These are phyloP conservation scores for Saprolegnia diclina DNA, from an alignment of 352 stramenopile species.

Conservation along the genomic window DNA sequence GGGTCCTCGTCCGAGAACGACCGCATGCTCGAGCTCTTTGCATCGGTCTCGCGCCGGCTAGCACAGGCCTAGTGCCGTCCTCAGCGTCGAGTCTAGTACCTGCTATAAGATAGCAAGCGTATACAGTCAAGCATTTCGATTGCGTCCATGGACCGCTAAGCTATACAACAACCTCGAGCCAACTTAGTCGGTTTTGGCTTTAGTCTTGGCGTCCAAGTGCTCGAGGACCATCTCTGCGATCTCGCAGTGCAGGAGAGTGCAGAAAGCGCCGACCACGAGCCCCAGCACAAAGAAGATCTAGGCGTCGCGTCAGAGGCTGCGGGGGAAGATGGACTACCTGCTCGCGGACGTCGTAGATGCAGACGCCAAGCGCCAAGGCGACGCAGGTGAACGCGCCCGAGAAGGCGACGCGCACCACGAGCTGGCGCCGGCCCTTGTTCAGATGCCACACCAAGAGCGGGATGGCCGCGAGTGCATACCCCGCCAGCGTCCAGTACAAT, in stretches of 20 bases:
- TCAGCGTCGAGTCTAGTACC: too few species aligned
- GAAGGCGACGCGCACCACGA: background rate
- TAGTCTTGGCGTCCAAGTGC: background rate
- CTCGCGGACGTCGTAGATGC: background rate
- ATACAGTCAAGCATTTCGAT: too few species aligned
- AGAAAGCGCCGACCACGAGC: slow-evolving; percentile 8
- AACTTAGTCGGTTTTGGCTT: slow-evolving; percentile 1
- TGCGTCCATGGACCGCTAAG: too few species aligned
- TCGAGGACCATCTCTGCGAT: slow-evolving; percentile 6
- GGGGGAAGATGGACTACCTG: background rate
- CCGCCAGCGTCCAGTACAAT: slow-evolving; percentile 16
- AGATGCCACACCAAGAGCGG: slow-evolving; percentile 14
- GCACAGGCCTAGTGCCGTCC: background rate
- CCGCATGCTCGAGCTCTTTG: slow-evolving; percentile 84
- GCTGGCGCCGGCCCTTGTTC: background rate
- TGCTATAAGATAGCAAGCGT: too few species aligned
- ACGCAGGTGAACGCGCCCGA: background rate
- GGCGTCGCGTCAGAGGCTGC: background rate
- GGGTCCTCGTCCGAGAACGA: slow-evolving; percentile 92
- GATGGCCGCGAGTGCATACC: background rate
- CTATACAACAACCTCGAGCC: background rate
- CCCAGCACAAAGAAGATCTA: slow-evolving; percentile 22
- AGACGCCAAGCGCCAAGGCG: background rate
- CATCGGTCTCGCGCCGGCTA: slow-evolving; percentile 18
- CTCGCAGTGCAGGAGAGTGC: slow-evolving; percentile 21